Percentiles rank a stretch among this genome's conserved stretches.
Evolutionary conservation across 306 rosid genomes (phyloP).

Genomic region (Vigna trinervia): DNA sequence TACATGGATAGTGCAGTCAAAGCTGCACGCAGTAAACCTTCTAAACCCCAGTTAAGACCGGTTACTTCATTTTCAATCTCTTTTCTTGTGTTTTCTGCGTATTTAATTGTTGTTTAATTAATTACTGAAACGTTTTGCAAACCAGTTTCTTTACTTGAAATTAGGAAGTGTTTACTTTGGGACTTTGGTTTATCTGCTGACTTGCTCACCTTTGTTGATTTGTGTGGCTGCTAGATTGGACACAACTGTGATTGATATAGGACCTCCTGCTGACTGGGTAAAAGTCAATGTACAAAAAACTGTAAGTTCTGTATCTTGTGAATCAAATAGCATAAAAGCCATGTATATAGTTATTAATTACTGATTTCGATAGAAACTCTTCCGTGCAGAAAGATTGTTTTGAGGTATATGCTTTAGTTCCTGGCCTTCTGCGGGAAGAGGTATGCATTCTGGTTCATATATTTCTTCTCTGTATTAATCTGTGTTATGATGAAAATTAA

Average conservation of each 20-base stretch:
- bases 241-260: conserved; percentile 75
- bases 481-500: conserved; percentile 21
- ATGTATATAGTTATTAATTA: not conserved
- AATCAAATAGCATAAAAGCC: conserved; percentile 36
- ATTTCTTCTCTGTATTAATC: conserved; percentile 7
- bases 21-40: conserved; percentile 76
- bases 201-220: conserved; percentile 43
- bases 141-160: conserved; percentile 24
- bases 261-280: conserved; percentile 99
- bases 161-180: conserved; percentile 28
- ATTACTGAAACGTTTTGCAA: conserved; percentile 33
- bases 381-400: conserved; percentile 90
- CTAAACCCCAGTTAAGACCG: conserved; percentile 87
- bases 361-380: conserved; percentile 34
- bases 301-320: conserved; percentile 58
- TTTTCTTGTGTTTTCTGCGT: conserved; percentile 22
- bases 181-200: conserved; percentile 36
- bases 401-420: conserved; percentile 97
- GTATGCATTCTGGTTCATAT: conserved; percentile 51
- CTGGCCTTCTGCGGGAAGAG: conserved; percentile 99
- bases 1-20: conserved; percentile 73
- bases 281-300: conserved; percentile 93
- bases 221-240: conserved; percentile 72
- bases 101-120: conserved; percentile 35
- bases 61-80: conserved; percentile 35